A percentile compares a stretch with the other conserved stretches of the same genome.
phyloP scores from a whole-genome alignment of 129 eudicot species.

The Flaveria brownii region DNA sequence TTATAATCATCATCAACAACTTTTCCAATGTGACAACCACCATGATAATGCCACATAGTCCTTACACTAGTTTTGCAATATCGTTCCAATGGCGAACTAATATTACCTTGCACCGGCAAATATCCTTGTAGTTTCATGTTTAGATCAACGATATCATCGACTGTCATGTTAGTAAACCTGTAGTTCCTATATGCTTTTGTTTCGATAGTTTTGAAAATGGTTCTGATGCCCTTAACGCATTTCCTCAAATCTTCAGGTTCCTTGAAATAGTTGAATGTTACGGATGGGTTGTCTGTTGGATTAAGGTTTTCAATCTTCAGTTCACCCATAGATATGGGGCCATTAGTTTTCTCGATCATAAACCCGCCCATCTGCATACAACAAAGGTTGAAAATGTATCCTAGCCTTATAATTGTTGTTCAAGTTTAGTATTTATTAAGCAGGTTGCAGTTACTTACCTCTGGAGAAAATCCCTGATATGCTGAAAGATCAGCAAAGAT shows the following conservation, averaged over 20 bases:
- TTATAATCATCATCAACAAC: constrained; percentile 50
- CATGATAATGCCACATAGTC: constrained; percentile 83
- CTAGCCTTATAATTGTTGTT: neutral
- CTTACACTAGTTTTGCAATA: constrained; percentile 66
- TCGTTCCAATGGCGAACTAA: constrained; percentile 40
- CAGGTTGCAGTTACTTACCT: constrained; percentile 33
- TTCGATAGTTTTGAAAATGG: constrained; percentile 40
- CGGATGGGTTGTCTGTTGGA: constrained; percentile 41
- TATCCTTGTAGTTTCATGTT: constrained; percentile 20
- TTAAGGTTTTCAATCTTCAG: constrained; percentile 48
- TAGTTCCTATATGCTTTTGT: constrained; percentile 39
- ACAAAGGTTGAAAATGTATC: neutral
- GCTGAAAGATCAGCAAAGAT: neutral
- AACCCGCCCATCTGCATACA: constrained; percentile 47
- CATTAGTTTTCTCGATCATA: constrained; percentile 52
- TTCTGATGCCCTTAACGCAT: constrained; percentile 57
- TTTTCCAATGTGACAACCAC: constrained; percentile 65
- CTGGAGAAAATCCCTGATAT: constrained; percentile 30
- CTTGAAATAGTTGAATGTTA: too few species aligned
- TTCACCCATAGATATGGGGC: constrained; percentile 54
- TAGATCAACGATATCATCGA: constrained; percentile 50
- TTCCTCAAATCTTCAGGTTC: constrained; percentile 50
- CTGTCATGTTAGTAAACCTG: constrained; percentile 27
- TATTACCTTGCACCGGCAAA: constrained; percentile 43
- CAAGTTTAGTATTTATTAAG: neutral